phyloP scores from a whole-genome alignment of 176 grass and related monocot genomes.

The Zoysia pacifica region DNA sequence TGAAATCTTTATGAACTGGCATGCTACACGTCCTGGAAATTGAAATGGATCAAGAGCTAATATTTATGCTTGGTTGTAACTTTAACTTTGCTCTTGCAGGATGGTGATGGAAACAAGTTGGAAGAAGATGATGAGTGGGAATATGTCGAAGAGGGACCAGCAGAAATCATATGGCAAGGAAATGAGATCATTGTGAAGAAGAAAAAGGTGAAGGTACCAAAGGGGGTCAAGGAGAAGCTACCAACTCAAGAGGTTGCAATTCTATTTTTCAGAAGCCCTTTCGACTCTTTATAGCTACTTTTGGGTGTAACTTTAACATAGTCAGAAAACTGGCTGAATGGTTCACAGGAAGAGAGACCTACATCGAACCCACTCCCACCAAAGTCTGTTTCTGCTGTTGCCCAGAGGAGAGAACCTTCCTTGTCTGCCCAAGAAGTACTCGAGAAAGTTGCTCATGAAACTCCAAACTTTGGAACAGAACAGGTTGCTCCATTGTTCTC shows the following conservation, averaged over 20 bases:
- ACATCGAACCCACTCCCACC: slow-evolving; percentile 90
- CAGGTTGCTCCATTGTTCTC: slow-evolving; percentile 51
- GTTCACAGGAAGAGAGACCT: slow-evolving; percentile 87
- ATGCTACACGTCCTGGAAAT: neutral
- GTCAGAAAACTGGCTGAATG: slow-evolving; percentile 29
- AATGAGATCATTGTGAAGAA: slow-evolving; percentile 99
- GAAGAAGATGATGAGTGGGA: slow-evolving; percentile 76
- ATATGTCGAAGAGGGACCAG: slow-evolving; percentile 84
- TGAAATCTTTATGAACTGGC: neutral
- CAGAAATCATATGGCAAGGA: slow-evolving; percentile 92
- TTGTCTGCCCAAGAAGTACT: slow-evolving; percentile 72
- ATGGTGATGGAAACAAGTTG: slow-evolving; percentile 41
- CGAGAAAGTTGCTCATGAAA: slow-evolving; percentile 92
- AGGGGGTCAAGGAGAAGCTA: slow-evolving; percentile 47
- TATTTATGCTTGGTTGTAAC: neutral
- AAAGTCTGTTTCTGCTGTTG: slow-evolving; percentile 60
- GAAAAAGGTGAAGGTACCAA: slow-evolving; percentile 82
- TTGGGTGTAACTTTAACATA: slow-evolving; percentile 3
- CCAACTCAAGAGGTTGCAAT: slow-evolving; percentile 53
- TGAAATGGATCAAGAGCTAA: slow-evolving; percentile 9
- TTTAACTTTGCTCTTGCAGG: slow-evolving; percentile 44
- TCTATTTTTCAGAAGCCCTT: slow-evolving; percentile 12
- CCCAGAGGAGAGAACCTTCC: slow-evolving; percentile 58
- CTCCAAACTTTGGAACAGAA: slow-evolving; percentile 98
- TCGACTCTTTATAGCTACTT: slow-evolving; percentile 15